Base-by-base conservation (phyloP, 2,329 filamentous ascomycete species). In the Tolypocladium tundrense region DNA sequence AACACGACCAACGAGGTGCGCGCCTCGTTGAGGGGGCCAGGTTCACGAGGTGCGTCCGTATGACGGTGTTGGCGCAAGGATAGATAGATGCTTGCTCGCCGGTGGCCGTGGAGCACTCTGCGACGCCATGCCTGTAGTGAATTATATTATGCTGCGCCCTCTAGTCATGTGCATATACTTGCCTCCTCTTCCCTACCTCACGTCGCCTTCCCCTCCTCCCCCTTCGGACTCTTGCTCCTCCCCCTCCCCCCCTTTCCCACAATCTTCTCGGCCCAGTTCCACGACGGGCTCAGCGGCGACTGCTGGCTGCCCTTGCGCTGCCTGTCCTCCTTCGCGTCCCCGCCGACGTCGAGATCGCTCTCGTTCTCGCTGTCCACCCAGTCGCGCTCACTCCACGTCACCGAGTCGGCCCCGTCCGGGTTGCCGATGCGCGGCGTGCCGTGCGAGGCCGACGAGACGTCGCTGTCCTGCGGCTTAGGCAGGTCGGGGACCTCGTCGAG, bases 341-440 rank as follows among this genome's bases (percentile, higher is more conserved):
- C 58, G 54, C 53, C 43, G 13, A 48, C 54, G 14, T 65, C 71
- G 54, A 58, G 60, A 56, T 75, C 77, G 65, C 71, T 78, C 58
- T 79, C 77, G 50, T 74, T 72, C 45, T 72, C 77, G 58, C 74
- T 83, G 62, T 86, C 83, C 11, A 75, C 75, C 74, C 84, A 86
- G 67, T 88, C 84, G 13, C 79, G 75, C 54, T 88, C 86, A 67
- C 83, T 87, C 87, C 86, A 89, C 4, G 77, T 79, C 57, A 80
- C 75, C 3, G 82, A 86, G 63, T 87, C 85, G 31, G 68, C 63
- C 40, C 75, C 63, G 35, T 70, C 69, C 7, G 60, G 57, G 16
- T 56, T 24, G 16, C 53, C 43, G 10, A 55, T 42, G 21, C 63
- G 62, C 9, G 61, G 53, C 41, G 62, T 55, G 35, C 60, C 13